Evolutionary conservation across 2,329 filamentous ascomycete species (phyloP).

Genomic region (Phyllosticta paracitricarpa): DNA sequence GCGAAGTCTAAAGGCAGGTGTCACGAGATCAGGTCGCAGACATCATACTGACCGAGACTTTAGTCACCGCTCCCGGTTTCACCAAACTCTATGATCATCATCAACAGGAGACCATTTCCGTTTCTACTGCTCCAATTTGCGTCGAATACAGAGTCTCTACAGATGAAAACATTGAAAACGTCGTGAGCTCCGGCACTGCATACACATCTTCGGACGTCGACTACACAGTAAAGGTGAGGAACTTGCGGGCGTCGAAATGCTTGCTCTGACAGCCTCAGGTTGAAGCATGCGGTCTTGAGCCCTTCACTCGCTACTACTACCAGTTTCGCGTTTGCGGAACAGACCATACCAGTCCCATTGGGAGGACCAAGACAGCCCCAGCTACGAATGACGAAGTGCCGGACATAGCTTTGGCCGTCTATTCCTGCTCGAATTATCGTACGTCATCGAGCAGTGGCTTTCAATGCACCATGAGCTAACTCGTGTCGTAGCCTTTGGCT

Average conservation of each 20-base stretch:
- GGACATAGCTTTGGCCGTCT: constrained; percentile 54
- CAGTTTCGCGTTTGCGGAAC: constrained; percentile 58
- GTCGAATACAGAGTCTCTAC: constrained; percentile 51
- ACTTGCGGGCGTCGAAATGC: too few species aligned
- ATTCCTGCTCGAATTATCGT: constrained; percentile 62
- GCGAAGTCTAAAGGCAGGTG: constrained; percentile 21
- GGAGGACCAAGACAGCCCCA: constrained; percentile 60
- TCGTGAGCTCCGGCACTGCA: constrained; percentile 47
- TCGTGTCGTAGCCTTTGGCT: constrained; percentile 29
- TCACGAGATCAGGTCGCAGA: background rate
- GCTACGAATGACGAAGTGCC: constrained; percentile 43
- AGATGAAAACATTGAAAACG: constrained; percentile 34
- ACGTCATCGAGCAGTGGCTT: constrained; percentile 15
- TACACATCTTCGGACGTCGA: constrained; percentile 65
- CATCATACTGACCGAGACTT: background rate
- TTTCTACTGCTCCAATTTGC: constrained; percentile 53
- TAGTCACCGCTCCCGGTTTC: constrained; percentile 41
- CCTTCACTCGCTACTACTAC: constrained; percentile 58
- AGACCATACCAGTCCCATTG: constrained; percentile 48
- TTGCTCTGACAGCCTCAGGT: constrained; percentile 35
- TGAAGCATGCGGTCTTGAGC: constrained; percentile 50
- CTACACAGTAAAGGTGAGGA: constrained; percentile 55
- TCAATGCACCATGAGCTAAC: background rate
- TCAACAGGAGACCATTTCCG: constrained; percentile 36
- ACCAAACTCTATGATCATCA: constrained; percentile 38